Evolutionary conservation across 129 eudicot genomes (phyloP), one percentile per base, ranked within the genome.

Genomic region (Logfia minima): DNA sequence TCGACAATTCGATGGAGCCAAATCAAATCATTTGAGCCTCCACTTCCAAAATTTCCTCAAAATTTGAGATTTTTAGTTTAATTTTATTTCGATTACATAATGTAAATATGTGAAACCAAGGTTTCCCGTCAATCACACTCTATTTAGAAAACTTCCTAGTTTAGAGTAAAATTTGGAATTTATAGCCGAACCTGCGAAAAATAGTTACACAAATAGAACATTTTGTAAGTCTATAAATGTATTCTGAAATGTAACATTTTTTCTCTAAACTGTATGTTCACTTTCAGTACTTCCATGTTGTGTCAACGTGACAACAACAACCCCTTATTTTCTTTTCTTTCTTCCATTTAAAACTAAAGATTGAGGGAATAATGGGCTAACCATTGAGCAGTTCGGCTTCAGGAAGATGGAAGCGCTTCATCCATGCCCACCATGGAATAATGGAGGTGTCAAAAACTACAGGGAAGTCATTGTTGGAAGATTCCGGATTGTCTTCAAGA

Each of bases 391-490:
- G 58, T 76, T 95, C 99, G 26, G 99, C 99, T 86, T 95, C 99
- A 3, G 99, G 99, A 82, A 95, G 99, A 84, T 95, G 99, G 81
- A 91, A 95, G 56, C 96, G 84, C 77, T 89, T 95, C 80, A 91
- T 80, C 99, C 99, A 95, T 64, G 96, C 97, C 99, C 97, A 95
- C 99, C 99, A 95, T 5, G 99, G 99, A 80, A 95, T 84, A 73
- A 89, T 88, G 48, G 99, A 89, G 41, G 99, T 95, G 86, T 95
- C 97, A 29, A 95, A 95, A 79, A 84, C 83, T 35, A 95, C 85
- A 32, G 97, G 99, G 68, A 82, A 81, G 41, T 91, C 95, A 71
- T 95, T 95, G 81, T 88, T 95, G 34, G 99, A 89, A 62, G 99
- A 89, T 83, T 91, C 96, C 14, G 99, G 99, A 62, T 81, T 86